phyloP scores from a whole-genome alignment of 768 basidiomycete genomes.

The Coprinellus micaceus region DNA sequence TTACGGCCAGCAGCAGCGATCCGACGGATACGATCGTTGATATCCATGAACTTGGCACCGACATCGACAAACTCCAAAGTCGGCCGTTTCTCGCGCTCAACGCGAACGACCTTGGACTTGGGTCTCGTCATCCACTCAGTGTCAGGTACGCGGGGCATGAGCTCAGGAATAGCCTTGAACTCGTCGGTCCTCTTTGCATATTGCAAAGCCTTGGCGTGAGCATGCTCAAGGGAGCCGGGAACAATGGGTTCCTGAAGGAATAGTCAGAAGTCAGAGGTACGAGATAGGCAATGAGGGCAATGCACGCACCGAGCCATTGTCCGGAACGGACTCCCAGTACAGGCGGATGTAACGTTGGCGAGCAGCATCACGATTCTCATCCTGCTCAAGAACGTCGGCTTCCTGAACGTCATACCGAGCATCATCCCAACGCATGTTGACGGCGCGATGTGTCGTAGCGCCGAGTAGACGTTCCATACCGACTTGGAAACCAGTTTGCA shows the following conservation, averaged over 20 bases:
- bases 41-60: conserved; percentile 64
- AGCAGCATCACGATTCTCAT: conserved; percentile 49
- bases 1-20: conserved; percentile 49
- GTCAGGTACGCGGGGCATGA: conserved; percentile 37
- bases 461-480: conserved; percentile 83
- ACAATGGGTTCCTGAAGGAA: conserved; percentile 60
- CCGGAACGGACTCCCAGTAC: conserved; percentile 78
- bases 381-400: conserved; percentile 61
- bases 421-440: conserved; percentile 6
- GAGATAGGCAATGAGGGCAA: conserved; percentile 6
- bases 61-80: conserved; percentile 70
- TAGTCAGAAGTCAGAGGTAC: conserved; percentile 4
- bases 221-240: conserved; percentile 50
- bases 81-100: conserved; percentile 44
- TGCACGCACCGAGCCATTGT: conserved; percentile 54
- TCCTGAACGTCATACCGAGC: conserved; percentile 42
- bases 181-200: conserved; percentile 29
- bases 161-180: conserved; percentile 35
- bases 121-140: conserved; percentile 35
- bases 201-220: conserved; percentile 35
- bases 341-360: conserved; percentile 64
- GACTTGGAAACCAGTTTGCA: conserved; percentile 75
- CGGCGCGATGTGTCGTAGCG: conserved; percentile 34
- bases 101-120: conserved; percentile 32
- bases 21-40: conserved; percentile 48